These are phyloP conservation scores for Coniophora puteana DNA, from an alignment of 1,284 basidiomycete genomes.

Conservation along the genomic window DNA sequence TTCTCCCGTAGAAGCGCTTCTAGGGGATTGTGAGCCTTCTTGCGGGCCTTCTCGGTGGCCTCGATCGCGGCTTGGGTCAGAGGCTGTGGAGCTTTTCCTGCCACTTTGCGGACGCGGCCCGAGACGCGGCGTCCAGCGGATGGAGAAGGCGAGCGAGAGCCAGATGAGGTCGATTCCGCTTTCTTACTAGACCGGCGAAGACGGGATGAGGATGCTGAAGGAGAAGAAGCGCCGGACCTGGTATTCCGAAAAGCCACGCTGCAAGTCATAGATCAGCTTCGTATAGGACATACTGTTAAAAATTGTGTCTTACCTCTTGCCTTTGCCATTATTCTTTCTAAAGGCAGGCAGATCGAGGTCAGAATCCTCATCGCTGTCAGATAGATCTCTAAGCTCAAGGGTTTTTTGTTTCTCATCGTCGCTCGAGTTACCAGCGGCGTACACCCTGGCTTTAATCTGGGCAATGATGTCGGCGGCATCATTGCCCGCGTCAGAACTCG, in stretches of 20 bases:
- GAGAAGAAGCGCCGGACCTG: too few species aligned
- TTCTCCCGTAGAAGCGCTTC: slow-evolving; percentile 53
- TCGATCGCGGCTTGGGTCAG: too few species aligned
- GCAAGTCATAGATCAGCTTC: slow-evolving; percentile 8
- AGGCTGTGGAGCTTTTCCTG: too few species aligned
- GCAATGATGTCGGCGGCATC: slow-evolving; percentile 60
- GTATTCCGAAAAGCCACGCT: too few species aligned
- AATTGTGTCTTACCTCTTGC: slow-evolving; percentile 18
- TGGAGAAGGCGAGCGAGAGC: too few species aligned
- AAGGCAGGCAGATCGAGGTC: slow-evolving; percentile 27
- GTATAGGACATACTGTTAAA: slow-evolving; percentile 1
- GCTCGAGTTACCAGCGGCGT: slow-evolving; percentile 37
- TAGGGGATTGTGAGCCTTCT: slow-evolving; percentile 45
- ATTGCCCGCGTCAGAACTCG: slow-evolving; percentile 38
- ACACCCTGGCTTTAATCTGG: slow-evolving; percentile 55
- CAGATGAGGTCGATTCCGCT: too few species aligned
- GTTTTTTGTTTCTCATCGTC: slow-evolving; percentile 33
- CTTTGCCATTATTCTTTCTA: slow-evolving; percentile 11
- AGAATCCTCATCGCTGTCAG: slow-evolving; percentile 51
- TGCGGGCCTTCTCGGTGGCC: too few species aligned
- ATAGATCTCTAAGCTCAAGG: slow-evolving; percentile 38
- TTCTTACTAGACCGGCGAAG: too few species aligned
- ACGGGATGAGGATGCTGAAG: too few species aligned
- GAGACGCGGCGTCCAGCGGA: too few species aligned
- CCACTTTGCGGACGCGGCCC: too few species aligned